A percentile compares a stretch with the other conserved stretches of the same genome.
phyloP scores from a whole-genome alignment of 2,329 filamentous ascomycete genomes.

The Myriosclerotinia curreyana region DNA sequence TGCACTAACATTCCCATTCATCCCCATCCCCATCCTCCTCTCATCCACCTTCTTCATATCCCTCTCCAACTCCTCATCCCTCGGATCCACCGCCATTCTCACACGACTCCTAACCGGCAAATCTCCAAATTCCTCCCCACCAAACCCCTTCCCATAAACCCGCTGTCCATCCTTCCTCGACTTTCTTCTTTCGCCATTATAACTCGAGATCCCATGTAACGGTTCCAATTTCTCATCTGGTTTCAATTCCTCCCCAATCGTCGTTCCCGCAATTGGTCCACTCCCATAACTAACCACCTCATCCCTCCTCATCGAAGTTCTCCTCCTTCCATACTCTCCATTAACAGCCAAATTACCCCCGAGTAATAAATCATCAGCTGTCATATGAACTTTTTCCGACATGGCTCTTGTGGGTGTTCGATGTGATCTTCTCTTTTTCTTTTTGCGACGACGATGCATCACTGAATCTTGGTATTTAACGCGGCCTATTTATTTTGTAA shows the following conservation, averaged over 20 bases:
- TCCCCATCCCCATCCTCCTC: conserved; percentile 13
- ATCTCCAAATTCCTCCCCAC: too few relatives aligned
- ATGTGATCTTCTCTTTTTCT: conserved; percentile 21
- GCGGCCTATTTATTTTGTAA: neutral
- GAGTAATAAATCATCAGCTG: conserved; percentile 19
- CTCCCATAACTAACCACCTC: conserved; percentile 21
- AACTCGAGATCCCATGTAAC: conserved; percentile 3
- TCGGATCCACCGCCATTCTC: conserved; percentile 4
- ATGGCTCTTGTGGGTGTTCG: conserved; percentile 9
- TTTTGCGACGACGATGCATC: conserved; percentile 14
- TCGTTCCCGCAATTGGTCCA: neutral
- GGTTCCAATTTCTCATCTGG: conserved; percentile 14
- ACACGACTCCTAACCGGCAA: conserved; percentile 3
- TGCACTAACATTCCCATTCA: neutral
- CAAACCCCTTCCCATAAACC: neutral
- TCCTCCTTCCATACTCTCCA: conserved; percentile 6
- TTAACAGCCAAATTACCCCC: conserved; percentile 12
- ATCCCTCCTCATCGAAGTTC: conserved; percentile 7
- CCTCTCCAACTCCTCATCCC: neutral
- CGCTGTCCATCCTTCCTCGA: neutral
- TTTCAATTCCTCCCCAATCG: conserved; percentile 11
- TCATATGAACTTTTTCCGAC: conserved; percentile 14
- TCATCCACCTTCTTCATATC: conserved; percentile 20
- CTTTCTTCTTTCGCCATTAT: conserved; percentile 14
- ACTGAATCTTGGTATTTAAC: conserved; percentile 16